Evolutionary conservation across 345 rosid species (phyloP).

Genomic region (Gossypioides kirkii): DNA sequence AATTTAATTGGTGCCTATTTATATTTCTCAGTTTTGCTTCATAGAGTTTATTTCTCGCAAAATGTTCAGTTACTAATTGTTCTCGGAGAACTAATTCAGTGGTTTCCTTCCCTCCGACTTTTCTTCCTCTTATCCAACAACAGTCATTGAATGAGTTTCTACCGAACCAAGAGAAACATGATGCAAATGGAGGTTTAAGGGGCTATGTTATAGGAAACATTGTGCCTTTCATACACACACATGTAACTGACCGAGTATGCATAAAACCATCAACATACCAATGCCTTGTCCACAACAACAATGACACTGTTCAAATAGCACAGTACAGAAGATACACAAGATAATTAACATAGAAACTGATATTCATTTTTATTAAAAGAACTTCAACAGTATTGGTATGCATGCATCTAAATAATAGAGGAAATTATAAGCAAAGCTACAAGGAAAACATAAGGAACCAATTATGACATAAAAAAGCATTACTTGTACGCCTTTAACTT

Average conservation of each 20-base stretch:
- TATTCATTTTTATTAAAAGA: neutral
- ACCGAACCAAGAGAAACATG: neutral
- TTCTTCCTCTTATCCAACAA: neutral
- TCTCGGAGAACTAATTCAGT: neutral
- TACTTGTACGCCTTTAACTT: constrained; percentile 97
- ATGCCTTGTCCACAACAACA: neutral
- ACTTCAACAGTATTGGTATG: neutral
- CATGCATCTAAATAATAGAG: neutral
- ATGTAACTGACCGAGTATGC: neutral
- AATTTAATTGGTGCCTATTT: neutral
- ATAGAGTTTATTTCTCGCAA: neutral
- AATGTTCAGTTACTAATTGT: neutral
- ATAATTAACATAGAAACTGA: neutral
- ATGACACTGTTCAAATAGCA: neutral
- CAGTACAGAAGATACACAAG: neutral
- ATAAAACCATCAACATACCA: neutral
- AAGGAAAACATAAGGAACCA: neutral
- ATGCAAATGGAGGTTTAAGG: neutral
- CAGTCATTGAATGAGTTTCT: neutral
- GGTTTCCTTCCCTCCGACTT: neutral
- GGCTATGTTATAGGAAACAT: neutral
- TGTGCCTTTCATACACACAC: neutral
- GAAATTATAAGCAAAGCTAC: neutral
- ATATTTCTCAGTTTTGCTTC: neutral
- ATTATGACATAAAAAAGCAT: neutral